A percentile compares a stretch with the other conserved stretches of the same genome.
These are phyloP conservation scores for Trametes sanguinea DNA, from an alignment of 768 basidiomycete genomes.

Conservation along the genomic window DNA sequence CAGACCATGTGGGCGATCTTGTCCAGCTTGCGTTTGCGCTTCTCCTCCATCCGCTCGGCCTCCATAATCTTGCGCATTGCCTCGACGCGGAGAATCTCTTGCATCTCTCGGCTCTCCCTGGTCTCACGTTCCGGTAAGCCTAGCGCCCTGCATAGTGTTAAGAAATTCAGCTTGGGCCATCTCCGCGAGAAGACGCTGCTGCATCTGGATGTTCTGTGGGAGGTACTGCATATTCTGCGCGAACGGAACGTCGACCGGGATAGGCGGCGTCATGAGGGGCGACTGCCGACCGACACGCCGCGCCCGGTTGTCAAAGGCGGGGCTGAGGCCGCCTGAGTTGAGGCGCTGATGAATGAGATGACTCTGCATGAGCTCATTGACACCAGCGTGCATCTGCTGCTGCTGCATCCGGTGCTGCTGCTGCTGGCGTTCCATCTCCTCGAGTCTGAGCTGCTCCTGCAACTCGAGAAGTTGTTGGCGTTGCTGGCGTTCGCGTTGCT, in stretches of 20 bases:
- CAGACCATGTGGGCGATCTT: slow-evolving; percentile 90
- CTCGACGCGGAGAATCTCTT: slow-evolving; percentile 72
- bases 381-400: slow-evolving; percentile 29
- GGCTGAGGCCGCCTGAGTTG: slow-evolving; percentile 42
- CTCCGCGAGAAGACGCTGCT: slow-evolving; percentile 76
- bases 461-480: slow-evolving; percentile 53
- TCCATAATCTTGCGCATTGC: slow-evolving; percentile 90
- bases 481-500: slow-evolving; percentile 35
- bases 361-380: slow-evolving; percentile 27
- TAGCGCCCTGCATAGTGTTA: slow-evolving; percentile 52
- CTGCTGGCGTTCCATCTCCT: slow-evolving; percentile 54
- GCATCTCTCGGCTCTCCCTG: slow-evolving; percentile 51
- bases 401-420: slow-evolving; percentile 32
- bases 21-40: slow-evolving; percentile 73
- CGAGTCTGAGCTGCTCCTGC: slow-evolving; percentile 55
- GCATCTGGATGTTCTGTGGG: slow-evolving; percentile 68
- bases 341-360: slow-evolving; percentile 43
- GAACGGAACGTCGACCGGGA: slow-evolving; percentile 37
- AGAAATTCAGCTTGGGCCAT: slow-evolving; percentile 71
- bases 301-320: slow-evolving; percentile 47
- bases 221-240: slow-evolving; percentile 58
- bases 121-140: slow-evolving; percentile 21
- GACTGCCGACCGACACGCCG: slow-evolving; percentile 51
- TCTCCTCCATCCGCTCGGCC: slow-evolving; percentile 86
- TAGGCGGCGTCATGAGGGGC: slow-evolving; percentile 24